Base-by-base conservation (phyloP, 1,139 yeast genomes). In the Kodamaea arcana region DNA sequence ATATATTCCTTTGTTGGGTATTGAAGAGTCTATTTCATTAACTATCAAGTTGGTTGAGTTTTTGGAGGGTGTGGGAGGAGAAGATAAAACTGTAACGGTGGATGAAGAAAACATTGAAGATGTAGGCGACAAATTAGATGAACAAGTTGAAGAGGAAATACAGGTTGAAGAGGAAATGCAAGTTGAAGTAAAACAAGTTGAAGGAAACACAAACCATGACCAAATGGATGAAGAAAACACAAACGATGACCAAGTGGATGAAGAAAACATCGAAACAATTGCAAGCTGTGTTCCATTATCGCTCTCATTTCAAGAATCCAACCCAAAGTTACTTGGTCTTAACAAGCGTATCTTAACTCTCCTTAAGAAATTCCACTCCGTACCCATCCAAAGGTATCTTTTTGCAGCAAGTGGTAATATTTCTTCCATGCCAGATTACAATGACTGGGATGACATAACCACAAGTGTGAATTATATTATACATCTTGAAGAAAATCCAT, bases 331-430 rank as follows among this genome's bases (percentile, higher is more conserved):
- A 4, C 22, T 8, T 15, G 35, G 23, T 17, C 27, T 35, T 24
- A 35, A 38, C 16, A 11, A 24, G 15, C 30, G 41, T 15, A 29
- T 35, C 17, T 15, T 41, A 40, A 15, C 39, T 31, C 31, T 41
- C 15, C 22, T 36, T 15, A 24, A 18, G 13, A n/a, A 16, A 11
- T 14, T 33, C 4, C 29, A 20, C 14, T 37, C 34, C 7, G 28
- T 29, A 15, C 13, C 18, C 15, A 27, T 29, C 3, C 33, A 17
- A 7, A 28, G 41, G 4, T 28, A 54, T 32, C 45, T 68, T 26
- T 67, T 69, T 41, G 59, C 69, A 4, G 45, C 62, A 1, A 52
- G 64, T 22, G 72, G 72, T 4, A 57, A 62, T 37, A 46, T 68
- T 21, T 50, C 68, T 10, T 61, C 66, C 5, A 60, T 53, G 60